Evolutionary conservation across 495 filamentous ascomycete species (phyloP), one percentile per base, ranked within the genome.

Genomic region (Aspergillus taichungensis): DNA sequence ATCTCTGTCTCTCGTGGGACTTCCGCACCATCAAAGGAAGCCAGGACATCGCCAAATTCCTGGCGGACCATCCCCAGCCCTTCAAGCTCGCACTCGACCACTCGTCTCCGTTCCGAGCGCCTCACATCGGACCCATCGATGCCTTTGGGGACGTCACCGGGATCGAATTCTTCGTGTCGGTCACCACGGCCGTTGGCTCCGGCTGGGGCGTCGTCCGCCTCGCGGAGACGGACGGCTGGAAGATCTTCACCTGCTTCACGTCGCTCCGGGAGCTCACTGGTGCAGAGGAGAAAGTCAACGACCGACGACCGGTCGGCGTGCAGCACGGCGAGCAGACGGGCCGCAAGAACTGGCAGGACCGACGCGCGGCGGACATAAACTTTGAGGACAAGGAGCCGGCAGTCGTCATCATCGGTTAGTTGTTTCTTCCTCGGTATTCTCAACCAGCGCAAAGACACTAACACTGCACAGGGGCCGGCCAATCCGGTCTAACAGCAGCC

Each of bases 291-390:
- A 40, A 55, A 41, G 1, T 46, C 47, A 10, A 63, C 57, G 4
- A 41, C 13, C 34, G 49, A 12, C 64, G 72, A 30, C 71, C 81
- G 6, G 56, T 65, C 11, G 55, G 64, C 0, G 82, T 59, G 71
- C 27, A 77, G 70, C 45, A 60, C 61, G 57, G 79, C 71, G 60
- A 74, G 68, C 18, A 83, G 11, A 45, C 62, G 54, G 48, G 52
- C 45, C 76, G 62, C 59, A 76, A 18, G 52, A 88, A 84, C 49
- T 88, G 85, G 86, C 63, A 69, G 40, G 84, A 88, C 45, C 67
- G 69, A 44, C 69, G 84, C 35, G 61, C 63, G n/a, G 67, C 62
- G 2, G 77, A 79, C 24, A 42, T 52, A 1, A 72, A 82, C 11
- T 81, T 78, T 34, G 54, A 73, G 27, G 60, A 63, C 1, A 61